Conservation (phyloP, 1,139 yeast species). For the Pichia sp. region DNA sequence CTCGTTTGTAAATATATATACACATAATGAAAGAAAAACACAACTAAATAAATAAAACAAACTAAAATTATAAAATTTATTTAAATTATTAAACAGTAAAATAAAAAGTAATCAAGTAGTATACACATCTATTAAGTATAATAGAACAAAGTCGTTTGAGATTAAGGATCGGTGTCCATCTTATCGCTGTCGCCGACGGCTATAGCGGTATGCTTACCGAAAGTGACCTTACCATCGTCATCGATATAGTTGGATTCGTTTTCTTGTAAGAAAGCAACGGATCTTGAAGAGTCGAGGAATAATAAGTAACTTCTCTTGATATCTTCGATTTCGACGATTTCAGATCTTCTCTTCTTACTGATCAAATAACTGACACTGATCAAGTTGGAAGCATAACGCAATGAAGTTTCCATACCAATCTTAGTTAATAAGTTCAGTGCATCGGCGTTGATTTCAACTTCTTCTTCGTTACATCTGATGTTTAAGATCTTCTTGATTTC, state of each 20-base stretch:
- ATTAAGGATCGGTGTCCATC: slow-evolving; percentile 13
- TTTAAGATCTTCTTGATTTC: slow-evolving; percentile 85
- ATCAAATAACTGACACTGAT: slow-evolving; percentile 87
- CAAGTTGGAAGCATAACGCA: slow-evolving; percentile 90
- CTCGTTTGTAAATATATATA: not conserved
- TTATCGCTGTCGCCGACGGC: not conserved
- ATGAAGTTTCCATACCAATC: slow-evolving; percentile 88
- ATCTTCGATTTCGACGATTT: slow-evolving; percentile 73
- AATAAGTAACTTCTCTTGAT: slow-evolving; percentile 84
- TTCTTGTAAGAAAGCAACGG: slow-evolving; percentile 77
- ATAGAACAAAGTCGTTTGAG: not conserved
- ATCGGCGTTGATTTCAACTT: slow-evolving; percentile 78
- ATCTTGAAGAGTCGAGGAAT: slow-evolving; percentile 85
- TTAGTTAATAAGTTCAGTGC: slow-evolving; percentile 89
- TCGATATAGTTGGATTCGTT: slow-evolving; percentile 67
- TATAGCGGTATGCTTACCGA: not conserved
- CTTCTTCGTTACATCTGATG: slow-evolving; percentile 96
- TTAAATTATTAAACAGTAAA: no score
- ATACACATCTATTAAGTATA: no score
- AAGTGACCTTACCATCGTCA: slow-evolving; percentile 61
- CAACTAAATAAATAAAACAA: not conserved
- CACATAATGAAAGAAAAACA: not conserved
- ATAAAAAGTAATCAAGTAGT: no score
- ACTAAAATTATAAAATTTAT: not conserved
- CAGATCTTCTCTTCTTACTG: slow-evolving; percentile 75